A percentile compares a stretch with the other conserved stretches of the same genome.
These are phyloP conservation scores for Cryptococcus amylolentus DNA, from an alignment of 1,284 basidiomycete species.

Conservation along the genomic window DNA sequence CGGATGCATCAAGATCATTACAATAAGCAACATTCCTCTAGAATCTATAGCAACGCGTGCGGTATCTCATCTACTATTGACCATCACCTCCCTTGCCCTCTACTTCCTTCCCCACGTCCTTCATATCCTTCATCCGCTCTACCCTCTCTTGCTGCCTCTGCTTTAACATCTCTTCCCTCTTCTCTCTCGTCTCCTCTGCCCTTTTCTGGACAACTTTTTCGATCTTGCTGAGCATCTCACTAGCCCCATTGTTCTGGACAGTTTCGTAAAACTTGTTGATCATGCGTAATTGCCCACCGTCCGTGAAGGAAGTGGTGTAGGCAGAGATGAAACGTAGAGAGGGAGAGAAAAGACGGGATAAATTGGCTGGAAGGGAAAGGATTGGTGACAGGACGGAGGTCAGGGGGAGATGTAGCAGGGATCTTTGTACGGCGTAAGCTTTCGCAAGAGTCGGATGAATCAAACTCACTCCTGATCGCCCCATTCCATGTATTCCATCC, in stretches of 20 bases:
- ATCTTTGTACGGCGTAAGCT: conserved; percentile 16
- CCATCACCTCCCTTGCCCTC: conserved; percentile 18
- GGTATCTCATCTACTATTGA: not conserved
- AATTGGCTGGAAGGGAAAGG: conserved; percentile 18
- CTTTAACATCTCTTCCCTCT: conserved; percentile 17
- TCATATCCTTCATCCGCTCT: conserved; percentile 13
- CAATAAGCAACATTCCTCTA: too few relatives aligned
- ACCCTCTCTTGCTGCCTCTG: not conserved
- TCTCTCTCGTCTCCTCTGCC: conserved; percentile 21
- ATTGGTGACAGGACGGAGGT: conserved; percentile 34
- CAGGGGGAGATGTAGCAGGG: conserved; percentile 37
- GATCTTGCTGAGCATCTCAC: conserved; percentile 27
- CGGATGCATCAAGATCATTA: too few relatives aligned
- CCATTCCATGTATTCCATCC: conserved; percentile 36
- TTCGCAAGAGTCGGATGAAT: not conserved
- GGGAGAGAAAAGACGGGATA: conserved; percentile 26
- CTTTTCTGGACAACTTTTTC: conserved; percentile 17
- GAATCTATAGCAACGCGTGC: too few relatives aligned
- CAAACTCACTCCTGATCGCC: conserved; percentile 40
- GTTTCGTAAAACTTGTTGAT: conserved; percentile 20
- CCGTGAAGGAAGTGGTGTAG: conserved; percentile 27
- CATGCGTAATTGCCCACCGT: conserved; percentile 31
- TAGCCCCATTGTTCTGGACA: conserved; percentile 21
- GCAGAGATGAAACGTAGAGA: conserved; percentile 22
- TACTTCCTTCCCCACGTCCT: conserved; percentile 20